Evolutionary conservation across 352 stramenopile genomes (phyloP).

Genomic region (Thraustochytrium sp.): DNA sequence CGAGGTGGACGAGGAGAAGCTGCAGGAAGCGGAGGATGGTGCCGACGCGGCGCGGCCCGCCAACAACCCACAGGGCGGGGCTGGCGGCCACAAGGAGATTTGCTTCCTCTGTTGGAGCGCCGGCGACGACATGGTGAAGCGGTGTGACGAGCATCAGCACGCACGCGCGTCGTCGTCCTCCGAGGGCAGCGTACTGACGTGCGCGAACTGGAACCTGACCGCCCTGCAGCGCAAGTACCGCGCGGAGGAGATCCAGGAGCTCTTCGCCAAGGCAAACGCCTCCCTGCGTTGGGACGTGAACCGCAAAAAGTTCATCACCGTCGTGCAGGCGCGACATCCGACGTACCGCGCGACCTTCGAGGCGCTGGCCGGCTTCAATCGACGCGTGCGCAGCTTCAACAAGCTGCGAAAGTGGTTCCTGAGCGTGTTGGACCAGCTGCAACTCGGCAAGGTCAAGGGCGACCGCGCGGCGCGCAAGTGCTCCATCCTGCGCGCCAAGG

Average conservation of each 20-base stretch:
- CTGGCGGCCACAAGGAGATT: neutral
- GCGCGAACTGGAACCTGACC: slow-evolving; percentile 71
- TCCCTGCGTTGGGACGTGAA: slow-evolving; percentile 75
- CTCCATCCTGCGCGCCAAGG: slow-evolving; percentile 17
- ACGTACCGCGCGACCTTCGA: slow-evolving; percentile 74
- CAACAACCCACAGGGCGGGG: neutral
- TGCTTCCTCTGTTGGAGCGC: slow-evolving; percentile 45
- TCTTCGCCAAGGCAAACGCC: slow-evolving; percentile 76
- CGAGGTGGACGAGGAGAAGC: neutral
- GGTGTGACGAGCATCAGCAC: slow-evolving; percentile 31
- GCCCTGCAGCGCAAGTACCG: slow-evolving; percentile 72
- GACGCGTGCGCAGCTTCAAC: slow-evolving; percentile 71
- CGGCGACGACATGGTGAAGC: slow-evolving; percentile 38
- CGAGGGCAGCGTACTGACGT: slow-evolving; percentile 61
- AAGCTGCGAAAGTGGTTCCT: slow-evolving; percentile 76
- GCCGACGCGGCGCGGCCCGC: neutral
- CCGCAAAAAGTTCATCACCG: slow-evolving; percentile 75
- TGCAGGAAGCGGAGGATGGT: neutral
- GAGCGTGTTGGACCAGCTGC: slow-evolving; percentile 77
- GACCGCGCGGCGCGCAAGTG: neutral
- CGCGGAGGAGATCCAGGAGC: slow-evolving; percentile 81
- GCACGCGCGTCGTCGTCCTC: slow-evolving; percentile 53
- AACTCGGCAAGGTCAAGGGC: slow-evolving; percentile 52
- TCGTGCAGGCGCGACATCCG: slow-evolving; percentile 76
- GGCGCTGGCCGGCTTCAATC: slow-evolving; percentile 66